Percentiles rank a stretch among this genome's conserved stretches.
phyloP scores from a whole-genome alignment of 306 rosid genomes.

The Glycyrrhiza uralensis region DNA sequence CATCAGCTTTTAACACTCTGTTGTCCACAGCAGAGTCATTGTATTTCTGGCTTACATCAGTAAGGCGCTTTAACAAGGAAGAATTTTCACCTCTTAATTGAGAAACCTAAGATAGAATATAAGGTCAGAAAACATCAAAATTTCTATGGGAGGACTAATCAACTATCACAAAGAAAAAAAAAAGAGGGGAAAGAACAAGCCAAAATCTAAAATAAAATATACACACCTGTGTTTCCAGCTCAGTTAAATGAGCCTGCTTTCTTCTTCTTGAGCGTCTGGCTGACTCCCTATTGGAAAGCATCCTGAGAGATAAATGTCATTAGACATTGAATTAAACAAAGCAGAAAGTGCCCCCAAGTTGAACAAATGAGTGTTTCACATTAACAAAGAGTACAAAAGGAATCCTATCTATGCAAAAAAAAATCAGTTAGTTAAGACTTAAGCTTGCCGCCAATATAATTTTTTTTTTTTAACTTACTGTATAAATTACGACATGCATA shows the following conservation, averaged over 20 bases:
- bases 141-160: background rate
- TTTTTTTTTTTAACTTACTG: background rate
- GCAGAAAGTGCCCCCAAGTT: background rate
- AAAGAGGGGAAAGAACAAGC: background rate
- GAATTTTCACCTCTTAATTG: slow-evolving; percentile 87
- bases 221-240: slow-evolving; percentile 78
- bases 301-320: slow-evolving; percentile 51
- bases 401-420: background rate
- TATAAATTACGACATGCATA: slow-evolving; percentile 5
- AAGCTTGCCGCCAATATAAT: background rate
- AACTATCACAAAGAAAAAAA: background rate
- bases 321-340: slow-evolving; percentile 16
- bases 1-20: slow-evolving; percentile 85
- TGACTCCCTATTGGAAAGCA: slow-evolving; percentile 98
- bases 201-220: background rate
- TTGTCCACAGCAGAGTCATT: slow-evolving; percentile 83
- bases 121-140: slow-evolving; percentile 23
- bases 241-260: slow-evolving; percentile 96
- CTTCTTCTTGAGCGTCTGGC: slow-evolving; percentile 98
- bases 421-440: background rate
- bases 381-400: background rate
- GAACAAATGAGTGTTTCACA: background rate
- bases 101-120: slow-evolving; percentile 54
- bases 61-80: slow-evolving; percentile 65
- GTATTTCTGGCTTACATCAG: slow-evolving; percentile 69